Percentiles rank a stretch among this genome's conserved stretches.
Evolutionary conservation across 1,284 basidiomycete genomes (phyloP).

Genomic region (Ceratobasidium sp.): DNA sequence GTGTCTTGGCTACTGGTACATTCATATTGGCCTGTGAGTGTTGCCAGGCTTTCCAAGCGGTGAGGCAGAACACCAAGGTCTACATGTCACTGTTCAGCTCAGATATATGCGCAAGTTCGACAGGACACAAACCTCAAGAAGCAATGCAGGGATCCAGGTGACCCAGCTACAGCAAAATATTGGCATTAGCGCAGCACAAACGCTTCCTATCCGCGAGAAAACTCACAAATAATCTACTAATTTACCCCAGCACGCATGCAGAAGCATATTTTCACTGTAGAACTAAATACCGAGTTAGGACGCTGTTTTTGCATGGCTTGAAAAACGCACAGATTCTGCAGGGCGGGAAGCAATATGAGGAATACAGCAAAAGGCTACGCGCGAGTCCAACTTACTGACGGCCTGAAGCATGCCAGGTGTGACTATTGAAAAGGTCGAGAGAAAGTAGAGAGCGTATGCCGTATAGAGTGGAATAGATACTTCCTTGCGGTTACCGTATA

Average conservation of each 20-base stretch:
- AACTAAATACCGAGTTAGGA: background rate
- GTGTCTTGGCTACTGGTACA: constrained; percentile 1
- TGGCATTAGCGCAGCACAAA: background rate
- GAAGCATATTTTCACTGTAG: constrained; percentile 14
- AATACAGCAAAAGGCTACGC: background rate
- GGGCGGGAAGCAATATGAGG: background rate
- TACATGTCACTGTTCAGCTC: background rate
- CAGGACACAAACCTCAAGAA: constrained; percentile 15
- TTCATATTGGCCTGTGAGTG: background rate
- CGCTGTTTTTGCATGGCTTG: background rate
- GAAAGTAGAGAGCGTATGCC: constrained; percentile 24
- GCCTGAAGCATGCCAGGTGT: constrained; percentile 32
- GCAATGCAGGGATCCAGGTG: constrained; percentile 14
- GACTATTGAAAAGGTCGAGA: constrained; percentile 17
- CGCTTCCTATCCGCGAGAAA: background rate
- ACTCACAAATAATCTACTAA: constrained; percentile 18
- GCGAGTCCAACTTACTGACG: constrained; percentile 6
- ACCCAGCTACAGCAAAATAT: background rate
- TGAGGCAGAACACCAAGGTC: constrained; percentile 21
- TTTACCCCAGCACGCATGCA: constrained; percentile 33
- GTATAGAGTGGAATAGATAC: background rate
- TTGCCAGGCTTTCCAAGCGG: constrained; percentile 5
- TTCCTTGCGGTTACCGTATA: constrained; percentile 7
- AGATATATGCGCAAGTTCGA: too few relatives aligned
- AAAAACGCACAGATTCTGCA: constrained; percentile 17